Conservation (phyloP, 768 basidiomycete genomes). For the Candolleomyces aberdarensis region DNA sequence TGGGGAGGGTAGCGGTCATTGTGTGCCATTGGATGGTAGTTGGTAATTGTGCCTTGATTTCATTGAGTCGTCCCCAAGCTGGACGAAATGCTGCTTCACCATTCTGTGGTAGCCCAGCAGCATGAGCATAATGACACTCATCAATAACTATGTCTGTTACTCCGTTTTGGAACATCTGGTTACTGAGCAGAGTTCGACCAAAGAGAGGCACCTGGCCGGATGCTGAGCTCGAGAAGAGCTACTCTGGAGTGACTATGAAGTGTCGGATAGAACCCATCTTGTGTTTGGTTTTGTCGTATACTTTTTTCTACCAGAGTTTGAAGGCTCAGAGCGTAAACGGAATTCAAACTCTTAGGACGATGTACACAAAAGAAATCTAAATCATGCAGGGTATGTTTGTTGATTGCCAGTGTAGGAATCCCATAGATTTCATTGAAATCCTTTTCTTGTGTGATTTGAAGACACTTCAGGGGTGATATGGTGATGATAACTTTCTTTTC, state of each 20-base stretch:
- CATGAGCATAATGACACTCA: constrained; percentile 21
- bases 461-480: background rate
- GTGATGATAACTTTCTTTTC: background rate
- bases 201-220: background rate
- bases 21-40: constrained; percentile 9
- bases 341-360: background rate
- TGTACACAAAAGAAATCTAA: background rate
- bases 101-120: constrained; percentile 18
- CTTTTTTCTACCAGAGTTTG: background rate
- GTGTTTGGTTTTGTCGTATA: background rate
- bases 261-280: too few species aligned
- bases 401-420: background rate
- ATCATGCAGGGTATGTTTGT: background rate
- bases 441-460: background rate
- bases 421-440: background rate
- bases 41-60: constrained; percentile 14
- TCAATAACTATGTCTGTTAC: constrained; percentile 16
- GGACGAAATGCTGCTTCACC: constrained; percentile 19
- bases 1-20: constrained; percentile 20
- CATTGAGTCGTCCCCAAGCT: constrained; percentile 18
- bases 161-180: background rate
- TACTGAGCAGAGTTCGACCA: background rate
- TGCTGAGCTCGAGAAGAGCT: background rate
- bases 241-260: background rate
- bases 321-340: background rate